phyloP scores from a whole-genome alignment of 768 basidiomycete genomes.

The Pulveroboletus sp. region DNA sequence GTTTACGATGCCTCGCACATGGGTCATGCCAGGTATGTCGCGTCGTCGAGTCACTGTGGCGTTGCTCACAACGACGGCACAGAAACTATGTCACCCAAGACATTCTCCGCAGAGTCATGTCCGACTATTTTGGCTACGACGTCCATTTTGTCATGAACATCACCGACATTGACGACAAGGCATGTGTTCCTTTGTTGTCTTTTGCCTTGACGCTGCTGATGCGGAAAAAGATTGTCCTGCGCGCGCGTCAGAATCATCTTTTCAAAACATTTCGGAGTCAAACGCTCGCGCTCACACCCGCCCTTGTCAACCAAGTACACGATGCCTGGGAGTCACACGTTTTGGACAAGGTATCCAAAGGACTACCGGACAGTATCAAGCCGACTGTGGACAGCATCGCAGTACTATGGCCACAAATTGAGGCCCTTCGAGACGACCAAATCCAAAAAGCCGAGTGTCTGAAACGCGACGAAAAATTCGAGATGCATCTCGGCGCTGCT shows the following conservation, averaged over 20 bases:
- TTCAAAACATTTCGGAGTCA: slow-evolving; percentile 59
- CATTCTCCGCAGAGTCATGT: slow-evolving; percentile 63
- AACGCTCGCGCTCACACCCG: slow-evolving; percentile 50
- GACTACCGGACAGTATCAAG: slow-evolving; percentile 50
- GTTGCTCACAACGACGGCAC: slow-evolving; percentile 2
- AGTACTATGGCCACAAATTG: slow-evolving; percentile 53
- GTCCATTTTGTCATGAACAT: slow-evolving; percentile 99
- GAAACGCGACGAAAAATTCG: slow-evolving; percentile 87
- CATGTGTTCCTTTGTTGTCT: slow-evolving; percentile 31
- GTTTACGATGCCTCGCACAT: slow-evolving; percentile 98
- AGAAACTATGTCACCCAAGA: slow-evolving; percentile 72
- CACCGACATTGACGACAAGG: slow-evolving; percentile 99
- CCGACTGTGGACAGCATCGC: slow-evolving; percentile 50
- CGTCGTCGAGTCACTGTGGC: neutral
- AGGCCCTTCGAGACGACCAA: slow-evolving; percentile 47
- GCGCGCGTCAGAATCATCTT: slow-evolving; percentile 80
- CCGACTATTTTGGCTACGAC: slow-evolving; percentile 96
- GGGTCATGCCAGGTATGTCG: slow-evolving; percentile 87
- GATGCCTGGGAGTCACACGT: slow-evolving; percentile 69
- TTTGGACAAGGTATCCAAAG: slow-evolving; percentile 59
- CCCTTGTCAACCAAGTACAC: slow-evolving; percentile 55
- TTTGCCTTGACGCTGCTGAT: slow-evolving; percentile 4
- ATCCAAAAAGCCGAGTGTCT: slow-evolving; percentile 70
- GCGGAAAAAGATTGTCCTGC: slow-evolving; percentile 78
- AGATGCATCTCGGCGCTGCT: slow-evolving; percentile 80